Evolutionary conservation across 371 early-diverging fungal species (phyloP).

Genomic region (Circinella umbellata): DNA sequence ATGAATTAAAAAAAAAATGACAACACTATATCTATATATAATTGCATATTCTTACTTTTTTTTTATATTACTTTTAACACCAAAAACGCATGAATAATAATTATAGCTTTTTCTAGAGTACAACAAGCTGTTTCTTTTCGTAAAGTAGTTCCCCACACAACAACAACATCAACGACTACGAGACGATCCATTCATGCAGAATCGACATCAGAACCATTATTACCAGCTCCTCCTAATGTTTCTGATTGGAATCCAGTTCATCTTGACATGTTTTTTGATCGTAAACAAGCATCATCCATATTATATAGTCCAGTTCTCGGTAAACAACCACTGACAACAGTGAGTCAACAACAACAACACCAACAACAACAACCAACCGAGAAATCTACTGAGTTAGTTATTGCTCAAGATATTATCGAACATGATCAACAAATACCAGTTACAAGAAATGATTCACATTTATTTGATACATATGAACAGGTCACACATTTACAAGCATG

Average conservation of each 20-base stretch:
- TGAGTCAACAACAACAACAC: background rate
- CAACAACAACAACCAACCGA: background rate
- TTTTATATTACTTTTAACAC: background rate
- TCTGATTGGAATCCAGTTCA: slow-evolving; percentile 7
- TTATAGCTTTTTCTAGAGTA: background rate
- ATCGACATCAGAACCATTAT: background rate
- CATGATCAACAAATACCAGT: background rate
- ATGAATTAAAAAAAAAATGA: background rate
- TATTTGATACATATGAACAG: slow-evolving; percentile 27
- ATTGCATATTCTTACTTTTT: background rate
- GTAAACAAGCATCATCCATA: background rate
- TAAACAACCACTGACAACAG: background rate
- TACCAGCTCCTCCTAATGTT: background rate
- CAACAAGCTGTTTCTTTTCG: slow-evolving; percentile 3
- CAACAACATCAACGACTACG: background rate
- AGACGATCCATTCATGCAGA: slow-evolving; percentile 4
- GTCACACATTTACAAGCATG: slow-evolving; percentile 18
- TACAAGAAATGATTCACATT: slow-evolving; percentile 9
- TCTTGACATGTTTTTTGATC: slow-evolving; percentile 15
- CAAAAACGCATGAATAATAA: background rate
- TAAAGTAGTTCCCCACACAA: background rate
- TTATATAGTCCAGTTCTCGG: background rate
- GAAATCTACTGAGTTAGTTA: background rate
- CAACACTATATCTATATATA: background rate
- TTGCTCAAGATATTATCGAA: slow-evolving; percentile 1